These are phyloP conservation scores for Aphanomyces stellatus DNA, from an alignment of 352 stramenopile species.

Conservation along the genomic window DNA sequence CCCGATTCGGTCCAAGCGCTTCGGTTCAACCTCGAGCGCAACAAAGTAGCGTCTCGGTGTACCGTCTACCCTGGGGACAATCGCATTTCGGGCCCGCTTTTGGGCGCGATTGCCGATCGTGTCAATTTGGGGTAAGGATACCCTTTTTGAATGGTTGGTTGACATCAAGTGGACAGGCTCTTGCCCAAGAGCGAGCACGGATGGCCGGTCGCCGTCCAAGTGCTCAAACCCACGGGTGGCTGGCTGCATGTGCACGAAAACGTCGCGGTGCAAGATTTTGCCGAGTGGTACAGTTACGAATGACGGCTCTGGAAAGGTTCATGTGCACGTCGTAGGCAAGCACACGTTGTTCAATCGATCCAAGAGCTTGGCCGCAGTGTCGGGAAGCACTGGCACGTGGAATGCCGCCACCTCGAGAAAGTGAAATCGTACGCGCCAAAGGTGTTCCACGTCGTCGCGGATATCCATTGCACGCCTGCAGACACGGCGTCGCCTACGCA, in stretches of 20 bases:
- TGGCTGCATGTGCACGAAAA: conserved; percentile 97
- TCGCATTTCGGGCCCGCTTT: conserved; percentile 54
- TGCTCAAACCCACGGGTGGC: conserved; percentile 80
- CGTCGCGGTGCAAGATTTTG: conserved; percentile 74
- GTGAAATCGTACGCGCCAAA: conserved; percentile 91
- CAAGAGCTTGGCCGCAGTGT: conserved; percentile 31
- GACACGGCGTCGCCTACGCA: neutral
- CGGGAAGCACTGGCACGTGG: conserved; percentile 60
- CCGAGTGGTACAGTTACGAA: conserved; percentile 39
- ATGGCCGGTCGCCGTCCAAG: conserved; percentile 87
- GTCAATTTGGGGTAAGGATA: conserved; percentile 80
- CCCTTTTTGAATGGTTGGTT: neutral
- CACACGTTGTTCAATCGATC: conserved; percentile 50
- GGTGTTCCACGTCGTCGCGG: conserved; percentile 84
- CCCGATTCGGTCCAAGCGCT: conserved; percentile 87
- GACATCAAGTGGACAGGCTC: conserved; percentile 26
- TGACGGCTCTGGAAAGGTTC: neutral
- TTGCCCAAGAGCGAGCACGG: conserved; percentile 92
- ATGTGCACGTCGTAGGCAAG: conserved; percentile 21
- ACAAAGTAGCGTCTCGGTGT: conserved; percentile 79
- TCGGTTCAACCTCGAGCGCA: conserved; percentile 86
- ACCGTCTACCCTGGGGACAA: conserved; percentile 87
- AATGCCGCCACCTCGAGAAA: conserved; percentile 78
- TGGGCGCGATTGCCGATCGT: conserved; percentile 80
- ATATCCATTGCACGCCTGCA: conserved; percentile 46